Percentiles rank a stretch among this genome's conserved stretches.
Evolutionary conservation across 345 rosid genomes (phyloP).

Genomic region (Melaleuca alternifolia): DNA sequence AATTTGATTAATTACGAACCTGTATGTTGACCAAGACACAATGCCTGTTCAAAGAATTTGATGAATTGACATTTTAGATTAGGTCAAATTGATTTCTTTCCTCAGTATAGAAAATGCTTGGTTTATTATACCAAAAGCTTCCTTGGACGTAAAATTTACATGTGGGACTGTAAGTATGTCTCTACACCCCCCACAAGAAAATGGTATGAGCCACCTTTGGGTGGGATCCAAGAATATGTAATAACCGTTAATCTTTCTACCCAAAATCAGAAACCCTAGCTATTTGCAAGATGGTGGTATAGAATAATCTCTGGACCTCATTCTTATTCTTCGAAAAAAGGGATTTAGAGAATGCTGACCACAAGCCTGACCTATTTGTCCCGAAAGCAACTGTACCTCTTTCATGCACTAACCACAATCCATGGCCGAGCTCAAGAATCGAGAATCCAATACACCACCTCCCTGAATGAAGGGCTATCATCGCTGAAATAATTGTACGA

Average conservation of each 20-base stretch:
- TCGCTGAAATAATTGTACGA: not conserved
- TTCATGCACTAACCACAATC: not conserved
- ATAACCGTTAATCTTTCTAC: not conserved
- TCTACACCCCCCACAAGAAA: not conserved
- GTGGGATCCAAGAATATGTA: not conserved
- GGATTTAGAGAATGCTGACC: not conserved
- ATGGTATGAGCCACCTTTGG: not conserved
- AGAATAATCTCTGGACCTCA: not conserved
- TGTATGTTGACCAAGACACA: not conserved
- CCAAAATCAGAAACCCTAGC: not conserved
- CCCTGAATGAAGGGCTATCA: not conserved
- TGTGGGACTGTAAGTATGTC: not conserved
- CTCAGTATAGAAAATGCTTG: not conserved
- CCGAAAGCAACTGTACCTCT: not conserved
- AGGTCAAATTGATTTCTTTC: not conserved
- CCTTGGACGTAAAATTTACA: not conserved
- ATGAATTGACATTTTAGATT: not conserved
- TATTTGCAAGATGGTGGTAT: not conserved
- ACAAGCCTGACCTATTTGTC: not conserved
- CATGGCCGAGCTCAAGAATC: not conserved
- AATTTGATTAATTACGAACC: not conserved
- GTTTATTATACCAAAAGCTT: not conserved
- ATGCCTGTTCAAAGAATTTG: not conserved
- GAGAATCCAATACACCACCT: not conserved
- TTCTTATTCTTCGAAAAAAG: not conserved